Evolutionary conservation across 1,284 basidiomycete genomes (phyloP).

Genomic region (Ganoderma leucocontextum): DNA sequence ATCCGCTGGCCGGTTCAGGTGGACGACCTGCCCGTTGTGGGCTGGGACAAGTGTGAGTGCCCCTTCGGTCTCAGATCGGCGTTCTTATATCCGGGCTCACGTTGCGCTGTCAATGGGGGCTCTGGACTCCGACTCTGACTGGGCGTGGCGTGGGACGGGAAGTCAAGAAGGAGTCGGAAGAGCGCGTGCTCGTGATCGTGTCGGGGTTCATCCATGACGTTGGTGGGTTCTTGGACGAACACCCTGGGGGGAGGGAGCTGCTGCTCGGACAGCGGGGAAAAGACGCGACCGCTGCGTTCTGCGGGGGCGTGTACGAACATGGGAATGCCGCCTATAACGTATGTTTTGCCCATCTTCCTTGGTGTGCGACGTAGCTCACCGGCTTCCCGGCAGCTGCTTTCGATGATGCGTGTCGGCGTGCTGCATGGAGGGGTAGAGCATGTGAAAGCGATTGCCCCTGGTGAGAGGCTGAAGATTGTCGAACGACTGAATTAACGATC

Average conservation of each 20-base stretch:
- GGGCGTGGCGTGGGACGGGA: conserved; percentile 14
- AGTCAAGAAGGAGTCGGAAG: conserved; percentile 77
- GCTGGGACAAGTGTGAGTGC: conserved; percentile 81
- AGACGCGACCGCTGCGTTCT: conserved; percentile 87
- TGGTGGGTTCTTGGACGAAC: conserved; percentile 77
- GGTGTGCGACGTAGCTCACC: conserved; percentile 2
- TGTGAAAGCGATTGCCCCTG: conserved; percentile 29
- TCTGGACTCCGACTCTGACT: background rate
- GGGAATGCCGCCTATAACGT: conserved; percentile 88
- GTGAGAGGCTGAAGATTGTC: conserved; percentile 28
- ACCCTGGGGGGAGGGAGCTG: conserved; percentile 81
- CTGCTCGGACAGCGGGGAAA: conserved; percentile 74
- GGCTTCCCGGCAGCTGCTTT: conserved; percentile 60
- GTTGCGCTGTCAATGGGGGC: background rate
- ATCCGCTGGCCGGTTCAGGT: conserved; percentile 74
- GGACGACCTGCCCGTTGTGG: conserved; percentile 75
- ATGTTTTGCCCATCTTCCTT: conserved; percentile 37
- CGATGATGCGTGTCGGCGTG: conserved; percentile 86
- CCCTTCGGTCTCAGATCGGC: background rate
- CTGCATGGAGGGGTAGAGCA: conserved; percentile 76
- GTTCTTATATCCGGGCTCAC: background rate
- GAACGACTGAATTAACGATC: conserved; percentile 15
- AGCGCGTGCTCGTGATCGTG: conserved; percentile 73
- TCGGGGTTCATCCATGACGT: conserved; percentile 91
- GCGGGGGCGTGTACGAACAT: conserved; percentile 85